Percentiles rank a stretch among this genome's conserved stretches.
Evolutionary conservation across 2,329 filamentous ascomycete species (phyloP).

Genomic region (Capronia coronata): DNA sequence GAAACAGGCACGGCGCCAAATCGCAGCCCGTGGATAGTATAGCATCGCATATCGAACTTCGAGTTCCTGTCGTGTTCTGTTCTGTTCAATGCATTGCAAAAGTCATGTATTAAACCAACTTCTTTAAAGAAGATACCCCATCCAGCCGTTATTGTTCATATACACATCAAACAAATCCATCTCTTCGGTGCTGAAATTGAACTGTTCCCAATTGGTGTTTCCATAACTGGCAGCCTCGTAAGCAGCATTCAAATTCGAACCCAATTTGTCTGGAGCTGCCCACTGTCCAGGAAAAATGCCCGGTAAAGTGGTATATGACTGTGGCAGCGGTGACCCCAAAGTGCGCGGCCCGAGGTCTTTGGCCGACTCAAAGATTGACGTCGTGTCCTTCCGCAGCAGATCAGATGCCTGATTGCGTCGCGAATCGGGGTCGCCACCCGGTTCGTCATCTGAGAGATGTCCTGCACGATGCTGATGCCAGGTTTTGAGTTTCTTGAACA

Average conservation of each 20-base stretch:
- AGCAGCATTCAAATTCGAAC: conserved; percentile 21
- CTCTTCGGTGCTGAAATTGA: conserved; percentile 23
- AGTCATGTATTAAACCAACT: not conserved
- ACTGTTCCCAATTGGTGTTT: conserved; percentile 26
- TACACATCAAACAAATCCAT: conserved; percentile 25
- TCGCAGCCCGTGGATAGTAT: too few species aligned
- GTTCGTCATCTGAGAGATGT: conserved; percentile 28
- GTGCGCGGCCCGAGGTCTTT: too few species aligned
- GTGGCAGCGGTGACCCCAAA: too few species aligned
- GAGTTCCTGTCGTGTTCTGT: too few species aligned
- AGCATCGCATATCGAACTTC: too few species aligned
- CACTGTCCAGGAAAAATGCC: conserved; percentile 1
- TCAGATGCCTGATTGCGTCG: conserved; percentile 8
- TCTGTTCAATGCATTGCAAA: too few species aligned
- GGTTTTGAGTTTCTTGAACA: conserved; percentile 60
- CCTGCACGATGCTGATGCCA: conserved; percentile 56
- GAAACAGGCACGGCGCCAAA: too few species aligned
- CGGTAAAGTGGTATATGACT: conserved; percentile 1
- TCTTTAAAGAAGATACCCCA: conserved; percentile 24
- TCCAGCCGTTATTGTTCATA: conserved; percentile 26
- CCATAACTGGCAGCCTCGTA: conserved; percentile 24
- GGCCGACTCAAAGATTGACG: conserved; percentile 3
- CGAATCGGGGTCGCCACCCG: conserved; percentile 1
- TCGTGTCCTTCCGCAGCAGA: conserved; percentile 8
- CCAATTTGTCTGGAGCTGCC: conserved; percentile 2